A percentile compares a stretch with the other conserved stretches of the same genome.
Conservation (phyloP, 805 yeast genomes). For the Wickerhamiella galacta region DNA sequence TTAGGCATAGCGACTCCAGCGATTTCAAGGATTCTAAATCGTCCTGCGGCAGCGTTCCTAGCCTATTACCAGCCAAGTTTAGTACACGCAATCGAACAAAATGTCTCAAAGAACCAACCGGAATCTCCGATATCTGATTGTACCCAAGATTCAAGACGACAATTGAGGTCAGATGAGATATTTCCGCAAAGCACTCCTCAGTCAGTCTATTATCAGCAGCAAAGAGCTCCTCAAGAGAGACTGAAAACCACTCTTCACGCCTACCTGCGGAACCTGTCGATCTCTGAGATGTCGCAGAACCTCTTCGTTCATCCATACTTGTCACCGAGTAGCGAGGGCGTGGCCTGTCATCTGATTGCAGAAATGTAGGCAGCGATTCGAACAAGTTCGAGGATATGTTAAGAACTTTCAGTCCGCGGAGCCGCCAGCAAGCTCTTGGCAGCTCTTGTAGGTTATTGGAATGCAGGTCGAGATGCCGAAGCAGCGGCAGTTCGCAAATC, state of each 20-base stretch:
- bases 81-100: slow-evolving; percentile 43
- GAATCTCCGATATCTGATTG: slow-evolving; percentile 70
- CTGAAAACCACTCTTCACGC: too few relatives aligned
- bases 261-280: not conserved
- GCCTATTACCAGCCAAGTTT: slow-evolving; percentile 67
- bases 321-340: too few relatives aligned
- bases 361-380: slow-evolving; percentile 9
- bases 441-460: slow-evolving; percentile 61
- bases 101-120: slow-evolving; percentile 48
- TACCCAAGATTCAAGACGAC: slow-evolving; percentile 60
- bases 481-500: slow-evolving; percentile 40
- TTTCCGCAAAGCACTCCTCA: slow-evolving; percentile 57
- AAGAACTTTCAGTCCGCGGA: slow-evolving; percentile 21
- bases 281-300: too few relatives aligned
- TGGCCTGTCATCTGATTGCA: too few relatives aligned
- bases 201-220: slow-evolving; percentile 71
- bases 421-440: slow-evolving; percentile 50
- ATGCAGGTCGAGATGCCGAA: slow-evolving; percentile 63
- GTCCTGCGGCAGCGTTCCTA: slow-evolving; percentile 70
- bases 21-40: slow-evolving; percentile 48
- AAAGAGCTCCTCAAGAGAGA: slow-evolving; percentile 25
- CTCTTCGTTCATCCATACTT: too few relatives aligned
- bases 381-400: slow-evolving; percentile 17
- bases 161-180: slow-evolving; percentile 43
- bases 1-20: slow-evolving; percentile 48